These are phyloP conservation scores for Asterophora parasitica DNA, from an alignment of 768 basidiomycete species.

Conservation along the genomic window DNA sequence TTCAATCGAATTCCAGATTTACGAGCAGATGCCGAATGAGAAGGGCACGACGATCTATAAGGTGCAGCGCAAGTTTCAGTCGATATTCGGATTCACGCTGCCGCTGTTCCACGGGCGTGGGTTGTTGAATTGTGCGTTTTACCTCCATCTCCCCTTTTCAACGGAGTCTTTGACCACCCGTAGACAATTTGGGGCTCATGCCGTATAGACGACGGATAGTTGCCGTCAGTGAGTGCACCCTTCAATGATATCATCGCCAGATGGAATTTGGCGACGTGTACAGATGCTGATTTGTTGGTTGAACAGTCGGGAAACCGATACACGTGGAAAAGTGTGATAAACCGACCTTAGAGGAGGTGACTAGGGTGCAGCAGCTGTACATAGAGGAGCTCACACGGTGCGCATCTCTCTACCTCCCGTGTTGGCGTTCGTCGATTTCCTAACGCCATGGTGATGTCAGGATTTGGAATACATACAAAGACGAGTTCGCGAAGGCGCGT, in stretches of 20 bases:
- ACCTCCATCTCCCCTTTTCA: not conserved
- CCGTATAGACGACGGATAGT: slow-evolving; percentile 94
- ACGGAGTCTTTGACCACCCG: not conserved
- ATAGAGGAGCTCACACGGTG: slow-evolving; percentile 91
- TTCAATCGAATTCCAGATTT: slow-evolving; percentile 78
- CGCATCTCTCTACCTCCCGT: slow-evolving; percentile 20
- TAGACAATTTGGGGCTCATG: slow-evolving; percentile 93
- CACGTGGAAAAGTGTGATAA: slow-evolving; percentile 70
- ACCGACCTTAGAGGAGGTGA: slow-evolving; percentile 78
- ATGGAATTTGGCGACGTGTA: not conserved
- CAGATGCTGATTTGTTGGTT: not conserved
- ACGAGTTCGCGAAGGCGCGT: slow-evolving; percentile 83
- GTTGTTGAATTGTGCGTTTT: slow-evolving; percentile 80
- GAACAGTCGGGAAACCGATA: slow-evolving; percentile 83
- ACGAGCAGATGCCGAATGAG: slow-evolving; percentile 94
- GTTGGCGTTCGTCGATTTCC: not conserved
- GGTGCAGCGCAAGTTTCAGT: slow-evolving; percentile 89
- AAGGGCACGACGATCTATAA: slow-evolving; percentile 84
- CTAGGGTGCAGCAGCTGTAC: slow-evolving; percentile 75
- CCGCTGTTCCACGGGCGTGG: slow-evolving; percentile 98
- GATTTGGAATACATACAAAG: slow-evolving; percentile 96
- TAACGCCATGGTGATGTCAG: slow-evolving; percentile 33
- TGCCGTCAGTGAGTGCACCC: slow-evolving; percentile 77
- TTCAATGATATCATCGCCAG: not conserved
- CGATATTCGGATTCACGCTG: slow-evolving; percentile 89